Evolutionary conservation across 1,284 basidiomycete genomes (phyloP), one percentile per base, ranked within the genome.

Genomic region (Volvariella surrecta): DNA sequence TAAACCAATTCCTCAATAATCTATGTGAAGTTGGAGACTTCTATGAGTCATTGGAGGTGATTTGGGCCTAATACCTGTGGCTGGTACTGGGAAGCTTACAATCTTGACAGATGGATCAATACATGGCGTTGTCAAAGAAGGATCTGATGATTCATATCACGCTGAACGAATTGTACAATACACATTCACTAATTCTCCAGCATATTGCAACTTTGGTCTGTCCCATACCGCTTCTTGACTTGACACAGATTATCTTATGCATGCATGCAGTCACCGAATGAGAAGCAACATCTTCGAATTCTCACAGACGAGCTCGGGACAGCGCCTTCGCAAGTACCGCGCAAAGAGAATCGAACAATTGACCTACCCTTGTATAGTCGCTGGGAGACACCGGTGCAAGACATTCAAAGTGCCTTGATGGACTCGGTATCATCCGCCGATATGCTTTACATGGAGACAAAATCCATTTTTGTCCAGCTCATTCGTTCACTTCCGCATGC

Each of bases 361-460:
- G 94, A 99, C 57, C 72, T 99, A 31, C 80, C 82, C 20, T 70
- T 99, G 11, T 99, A 95, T 68, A 94, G 89, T 54, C 90, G 96
- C 19, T 99, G 96, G 96, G 96, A 99, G 69, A 98, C 93, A 15
- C 94, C 94, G 2, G 92, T 99, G 45, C 94, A 98, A 57, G 96
- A 99, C 58, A 83, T 99, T 40, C 91, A 95, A 46, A 92, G 86
- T 16, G 91, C 95, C 1, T 78, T 99, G 51, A 95, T 99, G 83
- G 93, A 94, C 65, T 91, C 92, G 34, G 87, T 99, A 32, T 98
- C 96, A 17, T 92, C 93, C 45, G 92, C 89, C 59, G 96, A 99
- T 66, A 95, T 99, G 77, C 77, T 98, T 17, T 99, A 98, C 70
- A 98, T 99, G 92, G 96, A 99, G 63, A 89, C 96, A 50, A 99